A percentile compares a stretch with the other conserved stretches of the same genome.
Evolutionary conservation across 148 eudicot genomes (phyloP).

Genomic region (Heliamphora exappendiculata): DNA sequence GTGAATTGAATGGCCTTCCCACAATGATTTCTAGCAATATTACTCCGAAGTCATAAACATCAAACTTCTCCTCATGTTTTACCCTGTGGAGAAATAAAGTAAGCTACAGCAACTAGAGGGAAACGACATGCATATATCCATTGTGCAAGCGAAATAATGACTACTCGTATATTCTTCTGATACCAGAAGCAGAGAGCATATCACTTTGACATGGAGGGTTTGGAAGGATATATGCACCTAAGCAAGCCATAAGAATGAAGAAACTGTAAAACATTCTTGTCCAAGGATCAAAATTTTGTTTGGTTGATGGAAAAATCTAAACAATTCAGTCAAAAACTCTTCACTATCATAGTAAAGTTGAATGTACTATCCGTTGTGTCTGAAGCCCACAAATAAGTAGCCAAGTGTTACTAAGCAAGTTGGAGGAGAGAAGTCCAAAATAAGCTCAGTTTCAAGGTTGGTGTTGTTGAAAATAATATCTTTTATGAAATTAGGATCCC

Average conservation of each 20-base stretch:
- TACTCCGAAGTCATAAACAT: constrained; percentile 74
- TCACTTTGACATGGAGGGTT: neutral
- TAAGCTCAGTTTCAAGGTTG: neutral
- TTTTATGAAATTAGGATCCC: too few relatives aligned
- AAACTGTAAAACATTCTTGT: neutral
- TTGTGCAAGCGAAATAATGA: neutral
- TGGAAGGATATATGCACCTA: neutral
- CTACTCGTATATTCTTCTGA: neutral
- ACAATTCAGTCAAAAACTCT: neutral
- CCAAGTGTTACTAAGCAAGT: neutral
- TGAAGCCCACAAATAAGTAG: neutral
- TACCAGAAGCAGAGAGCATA: neutral
- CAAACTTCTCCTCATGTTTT: constrained; percentile 56
- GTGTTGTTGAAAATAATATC: neutral
- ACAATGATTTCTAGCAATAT: constrained; percentile 64
- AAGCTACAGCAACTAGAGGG: neutral
- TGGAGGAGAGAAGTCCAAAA: neutral
- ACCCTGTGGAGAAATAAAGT: constrained; percentile 28
- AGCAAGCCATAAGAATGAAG: neutral
- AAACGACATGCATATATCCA: neutral
- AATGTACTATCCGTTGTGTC: neutral
- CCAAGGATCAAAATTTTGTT: neutral
- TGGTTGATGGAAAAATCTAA: neutral
- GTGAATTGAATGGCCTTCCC: constrained; percentile 50
- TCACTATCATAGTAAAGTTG: neutral